Conservation (phyloP, 2,329 filamentous ascomycete species). For the Diaporthe capsici region DNA sequence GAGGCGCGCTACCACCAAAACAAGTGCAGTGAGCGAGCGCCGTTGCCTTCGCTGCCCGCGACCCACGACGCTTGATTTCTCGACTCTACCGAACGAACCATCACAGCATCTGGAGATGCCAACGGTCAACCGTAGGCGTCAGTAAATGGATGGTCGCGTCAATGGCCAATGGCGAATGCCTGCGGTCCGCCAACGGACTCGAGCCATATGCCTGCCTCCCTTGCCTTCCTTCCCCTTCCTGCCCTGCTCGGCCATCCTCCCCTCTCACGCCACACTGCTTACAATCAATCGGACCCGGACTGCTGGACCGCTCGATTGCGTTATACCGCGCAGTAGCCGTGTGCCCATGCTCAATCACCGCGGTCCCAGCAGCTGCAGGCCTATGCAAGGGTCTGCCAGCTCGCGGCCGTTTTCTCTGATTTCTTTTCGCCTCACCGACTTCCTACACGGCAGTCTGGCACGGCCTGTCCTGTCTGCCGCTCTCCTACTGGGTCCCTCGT, state of each 20-base stretch:
- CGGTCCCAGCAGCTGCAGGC: conserved; percentile 30
- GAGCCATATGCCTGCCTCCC: conserved; percentile 1
- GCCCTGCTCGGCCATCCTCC: conserved; percentile 46
- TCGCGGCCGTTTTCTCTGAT: conserved; percentile 54
- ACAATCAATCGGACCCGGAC: conserved; percentile 34
- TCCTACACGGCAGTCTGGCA: conserved; percentile 44
- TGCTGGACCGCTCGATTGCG: conserved; percentile 44
- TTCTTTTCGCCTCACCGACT: conserved; percentile 57
- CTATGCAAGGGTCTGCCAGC: conserved; percentile 31
- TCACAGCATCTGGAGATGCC: background rate
- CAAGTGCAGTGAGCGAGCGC: background rate
- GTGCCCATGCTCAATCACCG: conserved; percentile 44
- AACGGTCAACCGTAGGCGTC: background rate
- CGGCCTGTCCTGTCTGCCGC: conserved; percentile 23
- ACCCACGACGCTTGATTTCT: conserved; percentile 37
- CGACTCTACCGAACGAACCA: conserved; percentile 33
- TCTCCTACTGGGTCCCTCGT: conserved; percentile 8
- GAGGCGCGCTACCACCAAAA: background rate
- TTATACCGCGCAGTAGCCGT: conserved; percentile 48
- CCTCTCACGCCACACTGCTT: conserved; percentile 51
- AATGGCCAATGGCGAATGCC: background rate
- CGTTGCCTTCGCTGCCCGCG: conserved; percentile 38
- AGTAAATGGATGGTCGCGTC: background rate
- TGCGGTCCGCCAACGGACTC: background rate
- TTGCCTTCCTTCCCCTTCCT: conserved; percentile 25